Evolutionary conservation across 2,329 filamentous ascomycete species (phyloP).

Genomic region (Dendrostoma leiphaemia): DNA sequence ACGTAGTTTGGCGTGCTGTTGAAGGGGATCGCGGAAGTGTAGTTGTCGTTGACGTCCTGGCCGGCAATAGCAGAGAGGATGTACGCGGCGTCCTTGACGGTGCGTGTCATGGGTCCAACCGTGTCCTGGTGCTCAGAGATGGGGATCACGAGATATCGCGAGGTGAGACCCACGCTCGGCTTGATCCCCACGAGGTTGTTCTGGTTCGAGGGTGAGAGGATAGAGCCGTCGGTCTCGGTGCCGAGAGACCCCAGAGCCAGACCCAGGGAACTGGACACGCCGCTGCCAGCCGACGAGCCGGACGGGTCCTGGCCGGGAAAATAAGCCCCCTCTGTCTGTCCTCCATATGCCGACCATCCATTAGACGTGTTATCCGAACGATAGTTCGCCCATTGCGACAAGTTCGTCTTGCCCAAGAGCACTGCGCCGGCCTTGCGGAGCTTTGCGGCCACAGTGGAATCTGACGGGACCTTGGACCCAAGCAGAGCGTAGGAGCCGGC

Average conservation of each 20-base stretch:
- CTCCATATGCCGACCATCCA: conserved; percentile 62
- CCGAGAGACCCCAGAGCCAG: conserved; percentile 47
- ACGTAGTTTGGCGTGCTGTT: conserved; percentile 56
- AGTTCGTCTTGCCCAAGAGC: conserved; percentile 62
- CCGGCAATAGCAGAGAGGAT: conserved; percentile 59
- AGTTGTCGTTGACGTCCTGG: conserved; percentile 57
- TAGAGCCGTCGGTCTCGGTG: conserved; percentile 34
- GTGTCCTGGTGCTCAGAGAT: conserved; percentile 64
- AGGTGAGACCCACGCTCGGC: conserved; percentile 64
- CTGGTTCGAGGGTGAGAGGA: conserved; percentile 6
- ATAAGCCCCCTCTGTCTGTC: conserved; percentile 62
- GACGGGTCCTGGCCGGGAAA: conserved; percentile 59
- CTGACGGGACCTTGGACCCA: conserved; percentile 53
- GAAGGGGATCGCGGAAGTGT: conserved; percentile 60
- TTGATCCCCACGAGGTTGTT: conserved; percentile 39
- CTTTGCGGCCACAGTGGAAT: conserved; percentile 57
- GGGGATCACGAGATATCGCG: conserved; percentile 62
- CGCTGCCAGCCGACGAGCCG: conserved; percentile 62
- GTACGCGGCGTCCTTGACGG: conserved; percentile 56
- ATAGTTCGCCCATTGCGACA: conserved; percentile 65
- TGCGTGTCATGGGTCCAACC: conserved; percentile 45
- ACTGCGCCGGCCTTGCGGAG: conserved; percentile 54
- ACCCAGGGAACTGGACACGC: conserved; percentile 56
- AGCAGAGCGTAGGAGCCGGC: conserved; percentile 63
- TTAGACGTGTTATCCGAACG: conserved; percentile 58